A percentile compares a stretch with the other conserved stretches of the same genome.
These are phyloP conservation scores for Sporothrix mexicana DNA, from an alignment of 2,329 filamentous ascomycete genomes.

Conservation along the genomic window DNA sequence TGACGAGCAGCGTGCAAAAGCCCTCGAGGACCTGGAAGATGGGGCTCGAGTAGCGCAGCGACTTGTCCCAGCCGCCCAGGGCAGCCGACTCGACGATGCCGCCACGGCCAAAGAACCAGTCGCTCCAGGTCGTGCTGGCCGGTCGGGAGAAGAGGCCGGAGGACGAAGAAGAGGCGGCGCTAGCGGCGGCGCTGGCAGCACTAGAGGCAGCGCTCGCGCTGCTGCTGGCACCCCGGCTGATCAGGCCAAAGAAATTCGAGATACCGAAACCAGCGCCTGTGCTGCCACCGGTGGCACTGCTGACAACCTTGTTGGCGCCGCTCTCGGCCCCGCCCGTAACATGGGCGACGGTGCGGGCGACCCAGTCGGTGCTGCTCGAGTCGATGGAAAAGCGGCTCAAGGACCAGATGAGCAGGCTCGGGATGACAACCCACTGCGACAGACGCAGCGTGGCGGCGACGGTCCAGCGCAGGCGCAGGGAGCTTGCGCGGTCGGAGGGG, in stretches of 20 bases:
- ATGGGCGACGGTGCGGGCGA: conserved; percentile 38
- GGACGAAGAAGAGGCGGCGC: not conserved
- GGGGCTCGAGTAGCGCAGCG: conserved; percentile 87
- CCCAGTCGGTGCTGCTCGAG: conserved; percentile 55
- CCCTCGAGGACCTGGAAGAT: conserved; percentile 94
- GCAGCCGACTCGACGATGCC: conserved; percentile 80
- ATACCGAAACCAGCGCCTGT: conserved; percentile 29
- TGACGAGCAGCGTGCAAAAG: conserved; percentile 94
- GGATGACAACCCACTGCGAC: conserved; percentile 86
- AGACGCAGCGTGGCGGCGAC: conserved; percentile 72
- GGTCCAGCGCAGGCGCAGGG: conserved; percentile 74
- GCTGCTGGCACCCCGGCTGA: conserved; percentile 8
- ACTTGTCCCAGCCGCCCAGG: conserved; percentile 86
- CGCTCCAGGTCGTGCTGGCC: conserved; percentile 69
- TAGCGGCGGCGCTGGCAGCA: conserved; percentile 1
- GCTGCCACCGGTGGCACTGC: conserved; percentile 7
- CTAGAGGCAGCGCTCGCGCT: conserved; percentile 6
- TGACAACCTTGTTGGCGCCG: conserved; percentile 5
- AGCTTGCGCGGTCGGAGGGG: conserved; percentile 67
- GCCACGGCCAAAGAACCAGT: conserved; percentile 88
- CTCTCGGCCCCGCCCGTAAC: conserved; percentile 32
- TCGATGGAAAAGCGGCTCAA: conserved; percentile 95
- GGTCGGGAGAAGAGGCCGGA: conserved; percentile 8
- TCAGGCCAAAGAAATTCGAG: conserved; percentile 32
- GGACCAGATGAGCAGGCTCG: conserved; percentile 88